Conservation (phyloP, 2,329 filamentous ascomycete genomes). For the Pseudogymnoascus sp. region DNA sequence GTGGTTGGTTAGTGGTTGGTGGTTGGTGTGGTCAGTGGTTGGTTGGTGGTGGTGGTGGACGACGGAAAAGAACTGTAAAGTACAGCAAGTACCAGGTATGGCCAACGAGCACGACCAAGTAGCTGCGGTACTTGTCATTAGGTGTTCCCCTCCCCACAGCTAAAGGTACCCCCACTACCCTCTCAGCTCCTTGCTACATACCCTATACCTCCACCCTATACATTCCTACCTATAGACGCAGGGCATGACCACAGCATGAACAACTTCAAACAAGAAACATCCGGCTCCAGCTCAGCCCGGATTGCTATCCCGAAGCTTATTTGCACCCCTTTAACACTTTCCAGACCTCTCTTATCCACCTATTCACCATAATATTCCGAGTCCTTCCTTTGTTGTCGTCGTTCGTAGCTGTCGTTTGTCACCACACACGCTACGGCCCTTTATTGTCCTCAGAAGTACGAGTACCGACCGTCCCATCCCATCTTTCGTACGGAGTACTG, state of each 20-base stretch:
- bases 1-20: too few relatives aligned
- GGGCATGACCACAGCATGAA: not conserved
- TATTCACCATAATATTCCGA: not conserved
- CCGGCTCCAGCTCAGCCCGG: not conserved
- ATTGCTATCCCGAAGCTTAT: slow-evolving; percentile 2
- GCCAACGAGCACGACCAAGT: not conserved
- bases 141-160: not conserved
- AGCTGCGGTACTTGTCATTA: not conserved
- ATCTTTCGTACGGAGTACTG: not conserved
- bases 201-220: not conserved
- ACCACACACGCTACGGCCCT: not conserved
- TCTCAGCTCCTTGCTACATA: not conserved
- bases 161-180: not conserved
- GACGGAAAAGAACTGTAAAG: not conserved
- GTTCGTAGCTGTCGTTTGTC: not conserved
- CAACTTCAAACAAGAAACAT: not conserved
- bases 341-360: not conserved
- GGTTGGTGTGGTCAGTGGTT: not conserved
- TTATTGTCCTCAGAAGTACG: not conserved
- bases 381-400: not conserved
- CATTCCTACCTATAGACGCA: not conserved
- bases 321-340: not conserved
- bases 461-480: not conserved
- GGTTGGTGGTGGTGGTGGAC: not conserved
- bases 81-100: not conserved